Base-by-base conservation (phyloP, 2,329 filamentous ascomycete species). In the Colletotrichum sp. region DNA sequence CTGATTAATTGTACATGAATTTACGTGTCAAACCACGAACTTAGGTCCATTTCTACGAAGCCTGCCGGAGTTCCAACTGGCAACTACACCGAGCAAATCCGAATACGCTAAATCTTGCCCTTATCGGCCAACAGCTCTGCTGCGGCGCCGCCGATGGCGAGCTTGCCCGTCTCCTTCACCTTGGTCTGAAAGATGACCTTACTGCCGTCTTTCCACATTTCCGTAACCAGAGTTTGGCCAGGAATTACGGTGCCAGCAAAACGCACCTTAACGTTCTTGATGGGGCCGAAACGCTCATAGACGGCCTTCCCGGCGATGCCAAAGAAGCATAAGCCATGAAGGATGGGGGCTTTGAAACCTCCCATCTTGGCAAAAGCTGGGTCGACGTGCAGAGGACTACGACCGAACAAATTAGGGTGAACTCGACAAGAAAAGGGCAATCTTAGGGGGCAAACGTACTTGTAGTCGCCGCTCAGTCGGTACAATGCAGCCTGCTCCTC, bases 241-340 rank as follows among this genome's bases (percentile, higher is more conserved):
- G 95, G 96, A 73, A 96, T 84, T 15, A 98, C 96, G 12, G 94
- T 93, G 72, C 96, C 95, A 3, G 95, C 95, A 84, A 98, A 98
- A 78, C 96, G 90, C 28, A 98, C 96, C 90, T 98, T 98, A 88
- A 98, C 93, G 88, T 96, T 98, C 90, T 94, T 95, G 88, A 94
- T 96, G 63, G 91, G 87, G 6, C 97, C 97, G 81, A 93, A 99
- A 13, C 90, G 93, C 86, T 95, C 91, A 84, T 96, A 94, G 52
- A 99, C 92, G 76, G 96, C 96, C 90, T 98, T 98, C 79, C 94
- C 95, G 18, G 95, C 93, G 79, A 99, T 92, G 80, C 97, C 97
- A 82, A 99, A 96, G 84, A 93, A 97, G 91, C 96, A 98, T 49
- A 99, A 92, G n/a, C 97, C 97, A 88, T 99, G 97, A 70, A 99